phyloP scores from a whole-genome alignment of 768 basidiomycete species.

The Auriscalpium microsporum region DNA sequence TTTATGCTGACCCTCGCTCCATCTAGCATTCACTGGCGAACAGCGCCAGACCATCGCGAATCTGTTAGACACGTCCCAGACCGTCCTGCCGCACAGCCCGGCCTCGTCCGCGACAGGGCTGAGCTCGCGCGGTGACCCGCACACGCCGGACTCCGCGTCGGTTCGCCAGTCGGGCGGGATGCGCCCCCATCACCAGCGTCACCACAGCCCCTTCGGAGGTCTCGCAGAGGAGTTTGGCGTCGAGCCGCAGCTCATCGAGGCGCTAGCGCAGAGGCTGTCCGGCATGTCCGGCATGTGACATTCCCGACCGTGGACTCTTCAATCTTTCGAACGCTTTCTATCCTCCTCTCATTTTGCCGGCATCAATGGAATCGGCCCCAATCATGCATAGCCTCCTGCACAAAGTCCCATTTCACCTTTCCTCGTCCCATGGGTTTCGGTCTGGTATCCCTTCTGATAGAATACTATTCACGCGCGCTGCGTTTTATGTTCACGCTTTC shows the following conservation, averaged over 20 bases:
- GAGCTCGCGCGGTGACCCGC: slow-evolving; percentile 9
- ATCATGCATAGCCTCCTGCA: too few relatives aligned
- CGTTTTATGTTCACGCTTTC: slow-evolving; percentile 6
- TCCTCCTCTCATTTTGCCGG: neutral
- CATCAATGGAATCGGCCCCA: neutral
- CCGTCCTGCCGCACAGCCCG: slow-evolving; percentile 11
- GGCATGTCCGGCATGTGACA: slow-evolving; percentile 7
- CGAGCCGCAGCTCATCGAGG: slow-evolving; percentile 57
- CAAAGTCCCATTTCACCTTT: neutral
- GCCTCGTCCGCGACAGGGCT: slow-evolving; percentile 10
- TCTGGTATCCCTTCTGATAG: neutral
- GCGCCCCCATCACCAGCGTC: neutral
- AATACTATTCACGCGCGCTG: too few relatives aligned
- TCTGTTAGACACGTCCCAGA: slow-evolving; percentile 2
- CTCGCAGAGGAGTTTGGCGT: slow-evolving; percentile 75
- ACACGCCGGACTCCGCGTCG: slow-evolving; percentile 10
- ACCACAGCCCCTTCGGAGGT: slow-evolving; percentile 31
- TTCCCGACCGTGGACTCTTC: neutral
- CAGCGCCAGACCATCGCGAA: slow-evolving; percentile 8
- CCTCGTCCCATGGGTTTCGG: neutral
- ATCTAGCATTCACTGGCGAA: slow-evolving; percentile 12
- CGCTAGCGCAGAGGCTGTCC: slow-evolving; percentile 42
- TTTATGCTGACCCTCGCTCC: neutral
- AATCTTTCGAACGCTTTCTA: neutral
- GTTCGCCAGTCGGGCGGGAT: neutral